These are phyloP conservation scores for Viridothelium virens DNA, from an alignment of 495 filamentous ascomycete species.

Conservation along the genomic window DNA sequence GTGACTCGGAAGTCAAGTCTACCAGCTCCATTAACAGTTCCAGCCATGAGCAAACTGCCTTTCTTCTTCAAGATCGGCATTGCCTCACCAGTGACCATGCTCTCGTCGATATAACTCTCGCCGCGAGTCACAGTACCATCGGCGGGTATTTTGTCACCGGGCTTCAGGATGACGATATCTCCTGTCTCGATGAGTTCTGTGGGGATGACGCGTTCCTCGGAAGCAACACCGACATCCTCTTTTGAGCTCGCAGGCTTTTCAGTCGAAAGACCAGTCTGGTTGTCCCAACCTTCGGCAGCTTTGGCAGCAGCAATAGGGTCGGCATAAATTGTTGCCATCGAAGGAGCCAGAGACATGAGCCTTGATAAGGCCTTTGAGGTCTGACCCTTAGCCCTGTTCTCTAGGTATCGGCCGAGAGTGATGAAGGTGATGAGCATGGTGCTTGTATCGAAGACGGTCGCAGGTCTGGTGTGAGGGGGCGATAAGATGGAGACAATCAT, in stretches of 20 bases:
- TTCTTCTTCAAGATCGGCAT: slow-evolving; percentile 84
- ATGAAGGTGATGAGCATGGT: slow-evolving; percentile 99
- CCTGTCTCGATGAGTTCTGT: slow-evolving; percentile 93
- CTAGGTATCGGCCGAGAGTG: slow-evolving; percentile 81
- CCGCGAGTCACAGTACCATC: slow-evolving; percentile 82
- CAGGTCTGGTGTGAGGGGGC: slow-evolving; percentile 64
- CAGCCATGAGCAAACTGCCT: slow-evolving; percentile 76
- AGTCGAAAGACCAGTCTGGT: slow-evolving; percentile 23
- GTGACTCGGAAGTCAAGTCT: slow-evolving; percentile 90
- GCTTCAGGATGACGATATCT: slow-evolving; percentile 85
- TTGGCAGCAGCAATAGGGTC: slow-evolving; percentile 93
- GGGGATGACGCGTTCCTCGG: slow-evolving; percentile 75
- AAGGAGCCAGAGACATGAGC: slow-evolving; percentile 91
- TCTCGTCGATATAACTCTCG: slow-evolving; percentile 91
- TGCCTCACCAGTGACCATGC: slow-evolving; percentile 97
- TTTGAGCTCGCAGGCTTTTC: slow-evolving; percentile 39
- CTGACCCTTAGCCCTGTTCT: slow-evolving; percentile 93
- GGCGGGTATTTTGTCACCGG: slow-evolving; percentile 93
- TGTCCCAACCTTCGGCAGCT: slow-evolving; percentile 69
- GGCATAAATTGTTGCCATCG: slow-evolving; percentile 96
- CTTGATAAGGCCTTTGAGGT: slow-evolving; percentile 91
- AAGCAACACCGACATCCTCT: slow-evolving; percentile 44
- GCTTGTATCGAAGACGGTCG: slow-evolving; percentile 92
- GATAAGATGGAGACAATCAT: slow-evolving; percentile 73
- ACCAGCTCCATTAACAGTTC: slow-evolving; percentile 91